Evolutionary conservation across 345 rosid species (phyloP).

Genomic region (Lepidium africanum): DNA sequence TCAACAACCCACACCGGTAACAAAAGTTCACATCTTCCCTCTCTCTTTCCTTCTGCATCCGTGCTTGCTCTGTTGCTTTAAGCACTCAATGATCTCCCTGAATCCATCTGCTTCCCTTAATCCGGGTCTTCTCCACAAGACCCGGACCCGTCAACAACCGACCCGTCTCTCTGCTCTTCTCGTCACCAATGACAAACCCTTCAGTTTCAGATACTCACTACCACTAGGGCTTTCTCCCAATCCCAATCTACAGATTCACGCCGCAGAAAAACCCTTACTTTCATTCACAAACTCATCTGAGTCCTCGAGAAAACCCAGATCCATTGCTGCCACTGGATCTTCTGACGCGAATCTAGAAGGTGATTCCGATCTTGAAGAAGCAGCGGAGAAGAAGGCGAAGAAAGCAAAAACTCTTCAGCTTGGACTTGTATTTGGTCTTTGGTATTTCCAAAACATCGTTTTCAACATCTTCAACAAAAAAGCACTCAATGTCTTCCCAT

Average conservation of each 20-base stretch:
- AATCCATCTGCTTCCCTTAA: conserved; percentile 38
- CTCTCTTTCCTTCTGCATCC: not conserved
- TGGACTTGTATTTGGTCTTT: conserved; percentile 67
- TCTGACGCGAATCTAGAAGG: conserved; percentile 44
- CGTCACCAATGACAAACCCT: conserved; percentile 28
- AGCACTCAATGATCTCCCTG: conserved; percentile 40
- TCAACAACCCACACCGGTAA: no score
- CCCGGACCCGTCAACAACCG: conserved; percentile 21
- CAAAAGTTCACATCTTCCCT: no score
- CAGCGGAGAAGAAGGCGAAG: conserved; percentile 3
- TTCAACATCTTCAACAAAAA: conserved; percentile 94
- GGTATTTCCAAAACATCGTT: conserved; percentile 91
- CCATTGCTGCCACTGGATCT: conserved; percentile 31
- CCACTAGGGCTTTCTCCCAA: conserved; percentile 34
- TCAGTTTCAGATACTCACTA: conserved; percentile 29
- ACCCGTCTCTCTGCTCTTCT: conserved; percentile 24
- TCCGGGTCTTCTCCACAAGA: conserved; percentile 31
- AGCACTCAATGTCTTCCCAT: conserved; percentile 79
- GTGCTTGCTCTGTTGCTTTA: not conserved
- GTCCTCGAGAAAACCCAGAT: conserved; percentile 31
- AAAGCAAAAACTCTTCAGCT: conserved; percentile 56
- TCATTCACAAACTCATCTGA: conserved; percentile 18
- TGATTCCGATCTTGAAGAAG: conserved; percentile 9
- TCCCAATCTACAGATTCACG: conserved; percentile 33
- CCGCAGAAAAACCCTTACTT: conserved; percentile 18